Base-by-base conservation (phyloP, 768 basidiomycete genomes). In the Agaricus blazei region DNA sequence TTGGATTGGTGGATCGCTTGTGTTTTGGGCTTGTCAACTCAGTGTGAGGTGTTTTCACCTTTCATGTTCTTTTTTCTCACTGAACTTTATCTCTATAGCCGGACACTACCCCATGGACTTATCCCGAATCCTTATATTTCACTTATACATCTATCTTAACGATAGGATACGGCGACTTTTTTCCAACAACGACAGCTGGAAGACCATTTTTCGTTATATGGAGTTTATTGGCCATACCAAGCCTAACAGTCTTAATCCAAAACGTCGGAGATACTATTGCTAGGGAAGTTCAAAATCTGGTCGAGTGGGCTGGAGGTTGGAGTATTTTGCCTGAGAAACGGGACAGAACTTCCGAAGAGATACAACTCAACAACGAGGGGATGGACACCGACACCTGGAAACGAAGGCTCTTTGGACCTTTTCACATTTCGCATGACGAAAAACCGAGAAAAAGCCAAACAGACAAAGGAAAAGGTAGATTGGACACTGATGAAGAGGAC, bases 201-300 rank as follows among this genome's bases (percentile, higher is more conserved):
- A 70, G 71, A 45, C 73, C 74, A 0, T 72, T 77, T 58, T 75
- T 75, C 58, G 72, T 77, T 15, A 58, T 75, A 3, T 75, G 75
- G 73, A 71, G 70, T 28, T 59, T 75, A 37, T 65, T 75, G 24
- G 68, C 74, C 1, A 67, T 75, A 0, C 75, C 74, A 2, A 67
- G 73, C 2, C 68, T 77, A 54, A 77, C 74, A 1, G 68, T 74
- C 0, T 56, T 77, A 1, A 73, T 77, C n/a, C 70, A 78, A 27
- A 77, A 79, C 45, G 68, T 85, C 34, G 76, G 74, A 0, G 77
- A 80, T 19, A 72, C 74, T 40, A 68, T 88, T 24, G 73, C 78
- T 0, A 62, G 60, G n/a, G 66, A 64, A 60, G 58, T 77, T 14
- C 62, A 68, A 46, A 58, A 68, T n/a, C 65, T 64, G 9, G 68